Evolutionary conservation across 2,329 filamentous ascomycete genomes (phyloP), one percentile per base, ranked within the genome.

Genomic region (Sarocladiaceae sp.): DNA sequence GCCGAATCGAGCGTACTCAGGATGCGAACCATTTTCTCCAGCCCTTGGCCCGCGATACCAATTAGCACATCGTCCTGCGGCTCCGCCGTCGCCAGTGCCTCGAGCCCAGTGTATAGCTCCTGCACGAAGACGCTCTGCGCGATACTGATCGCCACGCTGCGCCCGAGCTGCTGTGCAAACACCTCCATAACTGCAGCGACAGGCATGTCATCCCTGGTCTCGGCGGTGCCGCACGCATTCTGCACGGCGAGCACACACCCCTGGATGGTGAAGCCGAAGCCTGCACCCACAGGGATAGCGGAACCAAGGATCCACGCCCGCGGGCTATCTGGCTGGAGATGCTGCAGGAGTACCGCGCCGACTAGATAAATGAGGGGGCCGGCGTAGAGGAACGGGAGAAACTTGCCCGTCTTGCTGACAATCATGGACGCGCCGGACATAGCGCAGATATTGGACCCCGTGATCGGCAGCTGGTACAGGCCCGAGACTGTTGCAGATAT

Each of bases 191-290:
- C 37, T 6, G 11, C 10, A 6, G 37, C 37, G 12, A 29, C 13
- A 23, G 37, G 37, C 37, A 42, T 42, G 37, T 42, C 37, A 7
- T 29, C 26, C 26, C 26, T 29, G 9, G 26, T 29, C 26, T 29
- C 26, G 6, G 7, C 15, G n/a, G 33, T 9, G 33, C 7, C 6
- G 33, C 33, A 19, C 15, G 20, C 33, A 20, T 16, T 20, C 33
- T 37, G 33, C 33, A 42, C 20, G n/a, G 37, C 24, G 19, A 26
- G 37, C 15, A 42, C 27, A 23, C 19, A 42, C 15, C 15, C 16
- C 15, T 37, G 33, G 12, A 37, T 20, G 6, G 33, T 20, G 9
- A 37, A 9, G 33, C 33, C 33, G 19, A 37, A 37, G 19, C 33
- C 33, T 11, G 33, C 33, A 16, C 33, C 33, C 9, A 20, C 16